These are phyloP conservation scores for Lentinula detonsa DNA, from an alignment of 768 basidiomycete species.

Conservation along the genomic window DNA sequence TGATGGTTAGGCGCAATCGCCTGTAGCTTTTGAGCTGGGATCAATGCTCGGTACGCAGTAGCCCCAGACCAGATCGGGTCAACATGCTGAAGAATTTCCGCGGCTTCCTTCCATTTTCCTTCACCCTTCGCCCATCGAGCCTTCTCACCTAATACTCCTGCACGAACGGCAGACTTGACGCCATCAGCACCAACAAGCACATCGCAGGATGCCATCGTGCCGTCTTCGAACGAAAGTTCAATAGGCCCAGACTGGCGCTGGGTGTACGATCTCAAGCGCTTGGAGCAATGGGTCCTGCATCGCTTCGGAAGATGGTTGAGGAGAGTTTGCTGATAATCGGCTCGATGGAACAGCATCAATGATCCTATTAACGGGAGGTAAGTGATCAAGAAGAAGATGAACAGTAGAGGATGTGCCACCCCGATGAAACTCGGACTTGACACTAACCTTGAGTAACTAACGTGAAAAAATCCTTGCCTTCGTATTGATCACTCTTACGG, in stretches of 20 bases:
- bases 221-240: conserved; percentile 55
- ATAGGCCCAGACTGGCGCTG: conserved; percentile 37
- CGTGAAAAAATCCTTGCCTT: conserved; percentile 48
- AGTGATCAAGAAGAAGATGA: background rate
- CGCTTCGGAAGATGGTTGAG: conserved; percentile 41
- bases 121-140: conserved; percentile 26
- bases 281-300: conserved; percentile 44
- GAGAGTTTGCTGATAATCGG: conserved; percentile 60
- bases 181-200: conserved; percentile 35
- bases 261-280: conserved; percentile 52
- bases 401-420: background rate
- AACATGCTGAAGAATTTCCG: conserved; percentile 33
- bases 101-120: conserved; percentile 30
- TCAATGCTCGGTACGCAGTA: conserved; percentile 53
- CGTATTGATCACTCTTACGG: conserved; percentile 54
- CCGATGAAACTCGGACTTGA: conserved; percentile 7
- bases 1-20: conserved; percentile 40
- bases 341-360: conserved; percentile 52
- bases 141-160: conserved; percentile 31
- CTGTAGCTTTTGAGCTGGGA: conserved; percentile 42
- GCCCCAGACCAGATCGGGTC: conserved; percentile 57
- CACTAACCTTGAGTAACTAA: conserved; percentile 51
- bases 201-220: conserved; percentile 53
- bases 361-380: conserved; percentile 29
- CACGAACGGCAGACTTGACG: conserved; percentile 18